Evolutionary conservation across 257 asterid species (phyloP).

Genomic region (Solanum lycopersicoides): DNA sequence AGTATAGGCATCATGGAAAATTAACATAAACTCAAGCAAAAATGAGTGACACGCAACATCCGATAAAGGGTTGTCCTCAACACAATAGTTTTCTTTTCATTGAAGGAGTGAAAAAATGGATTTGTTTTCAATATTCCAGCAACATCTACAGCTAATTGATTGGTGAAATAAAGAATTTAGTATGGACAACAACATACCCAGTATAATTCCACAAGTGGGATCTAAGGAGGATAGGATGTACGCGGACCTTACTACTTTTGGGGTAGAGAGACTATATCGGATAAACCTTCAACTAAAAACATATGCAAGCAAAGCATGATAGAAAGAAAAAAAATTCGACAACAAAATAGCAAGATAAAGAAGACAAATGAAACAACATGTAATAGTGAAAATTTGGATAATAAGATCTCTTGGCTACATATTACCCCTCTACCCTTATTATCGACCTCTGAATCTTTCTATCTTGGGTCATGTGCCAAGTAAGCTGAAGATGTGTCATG

Average conservation of each 20-base stretch:
- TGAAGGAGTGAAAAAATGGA: not conserved
- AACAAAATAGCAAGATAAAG: not conserved
- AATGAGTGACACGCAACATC: not conserved
- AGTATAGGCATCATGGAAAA: not conserved
- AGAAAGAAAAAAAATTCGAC: not conserved
- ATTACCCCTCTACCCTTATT: not conserved
- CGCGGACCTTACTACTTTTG: not conserved
- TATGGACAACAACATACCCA: not conserved
- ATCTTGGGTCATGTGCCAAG: not conserved
- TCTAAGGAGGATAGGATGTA: not conserved
- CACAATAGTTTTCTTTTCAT: not conserved
- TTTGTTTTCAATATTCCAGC: not conserved
- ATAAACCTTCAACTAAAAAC: not conserved
- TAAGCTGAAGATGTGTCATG: not conserved
- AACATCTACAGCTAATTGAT: not conserved
- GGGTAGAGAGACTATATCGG: not conserved
- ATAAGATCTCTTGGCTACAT: not conserved
- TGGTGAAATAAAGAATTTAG: not conserved
- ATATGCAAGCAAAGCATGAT: not conserved
- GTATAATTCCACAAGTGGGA: not conserved
- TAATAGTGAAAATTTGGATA: not conserved
- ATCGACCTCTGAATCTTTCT: not conserved
- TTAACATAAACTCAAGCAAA: not conserved
- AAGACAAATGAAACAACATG: not conserved
- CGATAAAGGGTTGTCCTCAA: not conserved